Evolutionary conservation across 768 basidiomycete species (phyloP).

Genomic region (Mycena indigotica): DNA sequence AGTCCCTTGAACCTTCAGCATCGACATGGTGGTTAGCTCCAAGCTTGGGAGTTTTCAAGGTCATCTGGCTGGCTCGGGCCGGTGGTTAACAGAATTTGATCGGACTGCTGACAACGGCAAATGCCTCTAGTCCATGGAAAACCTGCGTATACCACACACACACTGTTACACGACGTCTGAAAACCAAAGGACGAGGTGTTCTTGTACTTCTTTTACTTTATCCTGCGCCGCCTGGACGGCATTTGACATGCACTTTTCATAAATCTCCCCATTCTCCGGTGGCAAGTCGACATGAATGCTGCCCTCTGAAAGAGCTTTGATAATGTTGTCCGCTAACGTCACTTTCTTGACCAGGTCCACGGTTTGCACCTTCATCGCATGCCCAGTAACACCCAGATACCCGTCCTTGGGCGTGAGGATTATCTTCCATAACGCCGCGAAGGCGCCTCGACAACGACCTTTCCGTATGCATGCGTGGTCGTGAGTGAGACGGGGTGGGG

Average conservation of each 20-base stretch:
- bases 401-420: conserved; percentile 39
- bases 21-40: conserved; percentile 41
- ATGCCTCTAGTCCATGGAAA: too few relatives aligned
- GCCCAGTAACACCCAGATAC: conserved; percentile 24
- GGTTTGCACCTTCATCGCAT: conserved; percentile 42
- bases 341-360: conserved; percentile 49
- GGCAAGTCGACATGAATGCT: conserved; percentile 43
- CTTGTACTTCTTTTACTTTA: conserved; percentile 49
- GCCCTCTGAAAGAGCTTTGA: conserved; percentile 48
- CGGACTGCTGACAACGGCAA: not conserved
- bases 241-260: conserved; percentile 48
- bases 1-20: conserved; percentile 57
- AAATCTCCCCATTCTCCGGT: conserved; percentile 37
- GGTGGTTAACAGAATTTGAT: not conserved
- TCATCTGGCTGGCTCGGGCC: not conserved
- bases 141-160: not conserved
- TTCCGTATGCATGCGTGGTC: conserved; percentile 42
- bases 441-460: conserved; percentile 47
- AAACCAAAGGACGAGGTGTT: conserved; percentile 49
- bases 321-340: conserved; percentile 49
- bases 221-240: conserved; percentile 44
- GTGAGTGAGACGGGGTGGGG: conserved; percentile 47
- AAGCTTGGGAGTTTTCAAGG: not conserved
- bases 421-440: conserved; percentile 47
- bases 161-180: conserved; percentile 38